Percentiles rank a stretch among this genome's conserved stretches.
These are phyloP conservation scores for Aspergillus sclerotialis DNA, from an alignment of 2,329 filamentous ascomycete species.

Conservation along the genomic window DNA sequence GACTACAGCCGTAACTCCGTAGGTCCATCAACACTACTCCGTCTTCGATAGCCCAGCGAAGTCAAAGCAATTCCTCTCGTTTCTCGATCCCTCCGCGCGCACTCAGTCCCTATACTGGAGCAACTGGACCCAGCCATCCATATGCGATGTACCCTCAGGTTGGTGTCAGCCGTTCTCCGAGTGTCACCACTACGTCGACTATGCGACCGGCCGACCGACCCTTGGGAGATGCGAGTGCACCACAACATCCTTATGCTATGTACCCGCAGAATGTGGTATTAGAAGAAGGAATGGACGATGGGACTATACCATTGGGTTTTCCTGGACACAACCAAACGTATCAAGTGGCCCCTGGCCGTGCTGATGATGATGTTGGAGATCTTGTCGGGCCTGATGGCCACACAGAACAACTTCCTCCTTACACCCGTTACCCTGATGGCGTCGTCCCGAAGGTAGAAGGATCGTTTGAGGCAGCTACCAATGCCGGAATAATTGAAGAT, in stretches of 20 bases:
- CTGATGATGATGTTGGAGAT: conserved; percentile 75
- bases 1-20: conserved; percentile 25
- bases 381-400: conserved; percentile 84
- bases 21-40: conserved; percentile 22
- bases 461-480: conserved; percentile 15
- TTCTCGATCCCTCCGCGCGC: conserved; percentile 39
- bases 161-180: conserved; percentile 50
- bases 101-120: conserved; percentile 62
- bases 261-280: conserved; percentile 72
- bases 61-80: conserved; percentile 38
- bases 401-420: conserved; percentile 84
- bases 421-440: conserved; percentile 81
- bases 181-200: conserved; percentile 66
- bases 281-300: conserved; percentile 46
- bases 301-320: conserved; percentile 63
- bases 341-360: conserved; percentile 58
- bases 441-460: conserved; percentile 51
- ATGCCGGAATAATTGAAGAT: conserved; percentile 43
- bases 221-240: conserved; percentile 56
- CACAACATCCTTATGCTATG: conserved; percentile 78
- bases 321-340: conserved; percentile 60
- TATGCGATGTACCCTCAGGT: conserved; percentile 80
- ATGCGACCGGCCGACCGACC: conserved; percentile 52
- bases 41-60: conserved; percentile 30
- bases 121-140: conserved; percentile 70